Evolutionary conservation across 2,329 filamentous ascomycete genomes (phyloP), one percentile per base, ranked within the genome.

Genomic region (Lasiodiplodia theobromae): DNA sequence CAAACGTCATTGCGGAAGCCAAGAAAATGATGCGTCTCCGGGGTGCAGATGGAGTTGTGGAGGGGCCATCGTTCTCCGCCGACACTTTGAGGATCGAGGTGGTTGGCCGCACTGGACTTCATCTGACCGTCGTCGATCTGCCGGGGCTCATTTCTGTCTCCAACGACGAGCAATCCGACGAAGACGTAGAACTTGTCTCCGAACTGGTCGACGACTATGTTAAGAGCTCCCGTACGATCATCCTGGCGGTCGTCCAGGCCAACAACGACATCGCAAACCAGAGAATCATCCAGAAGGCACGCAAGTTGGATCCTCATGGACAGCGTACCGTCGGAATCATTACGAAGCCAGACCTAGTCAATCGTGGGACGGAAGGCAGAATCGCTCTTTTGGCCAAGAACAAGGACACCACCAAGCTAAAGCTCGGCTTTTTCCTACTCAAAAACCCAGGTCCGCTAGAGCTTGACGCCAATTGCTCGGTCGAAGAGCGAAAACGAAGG

Each of bases 71-170:
- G 0, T 73, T 78, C 64, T 73, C 70, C 21, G 68, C 75, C 6
- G 77, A 79, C 60, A 71, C 76, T 16, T 63, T 80, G 11, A 69
- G 72, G 11, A 74, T 79, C 54, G 71, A 73, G 28, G 74, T 78
- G 14, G 71, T 71, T 38, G 79, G 77, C 8, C 76, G 74, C 16
- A 71, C 77, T 38, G 71, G 76, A 6, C 79, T 80, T 1, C 82
- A 84, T 1, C 75, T 88, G 10, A 88, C 83, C 0, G 76, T 88
- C 0, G 85, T 88, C 12, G 87, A 89, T 69, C 79, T 88, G 4
- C 86, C 86, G 0, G 86, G 86, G 1, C 76, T 89, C 10, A 86
- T 88, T 64, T 80, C 84, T 38, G 80, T 81, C 0, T 77, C 82
- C n/a, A 84, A 79, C n/a, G 82, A 82, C 47, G 75, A 82, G 1